A percentile compares a stretch with the other conserved stretches of the same genome.
Conservation (phyloP, 2,329 filamentous ascomycete species). For the Colletotrichum costaricense region DNA sequence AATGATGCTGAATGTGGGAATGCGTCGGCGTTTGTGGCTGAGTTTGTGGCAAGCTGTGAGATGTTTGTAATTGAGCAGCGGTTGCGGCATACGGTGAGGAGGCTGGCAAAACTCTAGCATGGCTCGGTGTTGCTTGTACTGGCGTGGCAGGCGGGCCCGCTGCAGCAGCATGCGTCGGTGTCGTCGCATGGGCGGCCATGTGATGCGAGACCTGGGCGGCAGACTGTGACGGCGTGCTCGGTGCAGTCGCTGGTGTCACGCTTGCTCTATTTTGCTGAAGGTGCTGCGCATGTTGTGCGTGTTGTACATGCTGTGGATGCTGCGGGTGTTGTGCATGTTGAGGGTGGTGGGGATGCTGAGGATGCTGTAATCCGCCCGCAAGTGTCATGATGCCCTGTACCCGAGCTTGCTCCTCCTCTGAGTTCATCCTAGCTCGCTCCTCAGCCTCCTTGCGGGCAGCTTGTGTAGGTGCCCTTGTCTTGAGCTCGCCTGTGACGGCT, state of each 20-base stretch:
- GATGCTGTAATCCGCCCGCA: slow-evolving; percentile 60
- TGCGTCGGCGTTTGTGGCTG: slow-evolving; percentile 29
- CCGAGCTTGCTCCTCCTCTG: slow-evolving; percentile 69
- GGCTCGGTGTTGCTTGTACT: slow-evolving; percentile 2
- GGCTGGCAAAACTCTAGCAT: slow-evolving; percentile 14
- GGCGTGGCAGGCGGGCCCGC: slow-evolving; percentile 20
- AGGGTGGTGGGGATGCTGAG: slow-evolving; percentile 9
- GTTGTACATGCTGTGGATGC: not conserved
- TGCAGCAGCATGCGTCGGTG: slow-evolving; percentile 21
- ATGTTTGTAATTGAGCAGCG: slow-evolving; percentile 26
- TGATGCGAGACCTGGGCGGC: slow-evolving; percentile 30
- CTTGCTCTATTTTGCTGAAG: slow-evolving; percentile 27
- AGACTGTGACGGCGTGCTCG: slow-evolving; percentile 24
- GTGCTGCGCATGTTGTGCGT: slow-evolving; percentile 8
- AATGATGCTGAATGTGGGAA: slow-evolving; percentile 21
- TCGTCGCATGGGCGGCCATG: slow-evolving; percentile 20
- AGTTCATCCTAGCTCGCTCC: slow-evolving; percentile 68
- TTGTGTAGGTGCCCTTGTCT: slow-evolving; percentile 83
- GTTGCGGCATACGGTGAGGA: slow-evolving; percentile 31
- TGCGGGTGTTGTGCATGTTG: not conserved
- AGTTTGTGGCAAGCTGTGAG: slow-evolving; percentile 18
- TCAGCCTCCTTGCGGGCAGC: slow-evolving; percentile 77
- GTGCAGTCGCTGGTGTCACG: slow-evolving; percentile 20
- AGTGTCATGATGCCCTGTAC: slow-evolving; percentile 71
- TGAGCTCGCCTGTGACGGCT: slow-evolving; percentile 89